These are phyloP conservation scores for Conoideocrella luteorostrata DNA, from an alignment of 2,329 filamentous ascomycete species.

Conservation along the genomic window DNA sequence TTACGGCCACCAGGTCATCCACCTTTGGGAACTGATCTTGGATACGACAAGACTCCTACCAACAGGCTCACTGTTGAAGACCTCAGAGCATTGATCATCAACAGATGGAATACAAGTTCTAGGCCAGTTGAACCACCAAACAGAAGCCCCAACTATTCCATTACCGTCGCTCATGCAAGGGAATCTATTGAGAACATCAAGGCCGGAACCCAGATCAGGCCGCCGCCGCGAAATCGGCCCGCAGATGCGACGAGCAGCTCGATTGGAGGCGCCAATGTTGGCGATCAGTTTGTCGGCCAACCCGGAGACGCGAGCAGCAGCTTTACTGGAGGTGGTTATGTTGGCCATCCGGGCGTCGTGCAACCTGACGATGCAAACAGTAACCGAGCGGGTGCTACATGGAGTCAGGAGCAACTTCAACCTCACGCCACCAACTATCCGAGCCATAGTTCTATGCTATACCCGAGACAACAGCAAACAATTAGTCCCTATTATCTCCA, in stretches of 20 bases:
- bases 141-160: neutral
- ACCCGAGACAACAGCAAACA: no score
- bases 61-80: neutral
- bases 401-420: no score
- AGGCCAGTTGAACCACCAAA: neutral
- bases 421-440: no score
- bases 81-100: neutral
- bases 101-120: neutral
- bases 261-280: neutral
- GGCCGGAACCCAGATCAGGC: neutral
- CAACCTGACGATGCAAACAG: no score
- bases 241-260: neutral
- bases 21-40: constrained; percentile 3
- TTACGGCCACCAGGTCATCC: neutral
- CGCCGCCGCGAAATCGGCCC: neutral
- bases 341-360: no score
- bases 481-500: no score
- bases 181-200: neutral
- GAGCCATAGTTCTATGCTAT: no score
- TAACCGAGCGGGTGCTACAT: no score
- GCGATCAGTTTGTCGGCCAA: neutral
- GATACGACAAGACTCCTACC: no score
- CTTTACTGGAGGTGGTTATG: no score
- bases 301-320: no score
- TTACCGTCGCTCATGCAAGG: neutral